Base-by-base conservation (phyloP, 2,329 filamentous ascomycete species). In the Aspergillus bombycis region DNA sequence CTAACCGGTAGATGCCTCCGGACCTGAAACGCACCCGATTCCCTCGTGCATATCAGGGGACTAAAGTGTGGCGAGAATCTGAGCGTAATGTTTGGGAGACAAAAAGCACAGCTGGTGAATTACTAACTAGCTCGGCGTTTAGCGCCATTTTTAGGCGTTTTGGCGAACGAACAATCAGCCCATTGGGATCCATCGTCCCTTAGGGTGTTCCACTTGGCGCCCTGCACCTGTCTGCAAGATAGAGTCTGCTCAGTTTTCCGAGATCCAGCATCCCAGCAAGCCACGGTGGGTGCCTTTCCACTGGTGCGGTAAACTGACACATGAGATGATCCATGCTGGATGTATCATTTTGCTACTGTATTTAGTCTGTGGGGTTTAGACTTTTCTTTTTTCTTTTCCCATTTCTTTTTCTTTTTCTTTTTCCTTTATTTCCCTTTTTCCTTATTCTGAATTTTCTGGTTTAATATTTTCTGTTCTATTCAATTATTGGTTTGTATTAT, bases 251-350 rank as follows among this genome's bases (percentile, higher is more conserved):
- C 45, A n/a, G 53, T 58, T 32, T 60, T 57, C 56, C 58, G 57
- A 64, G 62, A 65, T 60, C 64, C 59, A 64, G 62, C 26, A 41
- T 30, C 60, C 56, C 28, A 23, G 34, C 52, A 46, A 43, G n/a
- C 56, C 23, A 62, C 57, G 23, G 50, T 62, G 61, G 61, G 56
- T 57, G 38, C 21, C 28, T 30, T 61, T 43, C 61, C 63, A 54
- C 57, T 57, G 63, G 57, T 45, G 32, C 34, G 61, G 57, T 60
- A 58, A 36, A 55, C 48, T 60, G 61, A 60, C 57, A 62, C 41
- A 56, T 63, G 57, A 63, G 50, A 34, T 21, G 57, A 62, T 52
- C 52, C n/a, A 36, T 55, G 52, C 43, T 54, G 19, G 46, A 61
- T 52, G 53, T 48, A 61, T 62, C 30, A 54, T 59, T 55, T 55